phyloP scores from a whole-genome alignment of 2,329 filamentous ascomycete genomes.

The Verticillium alfalfae region DNA sequence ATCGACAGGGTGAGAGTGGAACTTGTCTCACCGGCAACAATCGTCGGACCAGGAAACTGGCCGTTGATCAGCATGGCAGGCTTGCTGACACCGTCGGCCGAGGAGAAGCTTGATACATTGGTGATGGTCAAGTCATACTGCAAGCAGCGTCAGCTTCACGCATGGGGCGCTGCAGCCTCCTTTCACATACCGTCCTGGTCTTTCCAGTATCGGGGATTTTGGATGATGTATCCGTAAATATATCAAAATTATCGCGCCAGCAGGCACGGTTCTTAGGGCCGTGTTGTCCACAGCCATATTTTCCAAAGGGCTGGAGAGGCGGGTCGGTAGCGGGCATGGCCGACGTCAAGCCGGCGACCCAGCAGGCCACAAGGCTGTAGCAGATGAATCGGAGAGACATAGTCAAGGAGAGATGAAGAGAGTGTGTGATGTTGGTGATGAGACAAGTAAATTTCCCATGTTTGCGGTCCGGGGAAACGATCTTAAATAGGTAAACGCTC shows the following conservation, averaged over 20 bases:
- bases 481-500: background rate
- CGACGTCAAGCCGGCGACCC: background rate
- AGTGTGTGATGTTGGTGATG: background rate
- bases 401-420: background rate
- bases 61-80: conserved; percentile 41
- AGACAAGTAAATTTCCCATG: background rate
- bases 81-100: conserved; percentile 16
- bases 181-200: conserved; percentile 14
- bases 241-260: conserved; percentile 23
- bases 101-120: conserved; percentile 11
- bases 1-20: background rate
- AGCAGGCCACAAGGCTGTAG: background rate
- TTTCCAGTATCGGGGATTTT: conserved; percentile 17
- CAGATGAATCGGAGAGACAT: background rate
- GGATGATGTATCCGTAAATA: conserved; percentile 22
- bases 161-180: too few species aligned
- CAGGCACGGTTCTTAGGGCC: conserved; percentile 21
- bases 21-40: conserved; percentile 24
- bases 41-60: conserved; percentile 42
- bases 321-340: background rate
- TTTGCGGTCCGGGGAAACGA: background rate
- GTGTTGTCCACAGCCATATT: conserved; percentile 17
- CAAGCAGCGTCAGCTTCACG: background rate
- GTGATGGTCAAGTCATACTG: conserved; percentile 21
- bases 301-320: background rate